Conservation (phyloP, 2,329 filamentous ascomycete species). For the Alternaria brassicae region DNA sequence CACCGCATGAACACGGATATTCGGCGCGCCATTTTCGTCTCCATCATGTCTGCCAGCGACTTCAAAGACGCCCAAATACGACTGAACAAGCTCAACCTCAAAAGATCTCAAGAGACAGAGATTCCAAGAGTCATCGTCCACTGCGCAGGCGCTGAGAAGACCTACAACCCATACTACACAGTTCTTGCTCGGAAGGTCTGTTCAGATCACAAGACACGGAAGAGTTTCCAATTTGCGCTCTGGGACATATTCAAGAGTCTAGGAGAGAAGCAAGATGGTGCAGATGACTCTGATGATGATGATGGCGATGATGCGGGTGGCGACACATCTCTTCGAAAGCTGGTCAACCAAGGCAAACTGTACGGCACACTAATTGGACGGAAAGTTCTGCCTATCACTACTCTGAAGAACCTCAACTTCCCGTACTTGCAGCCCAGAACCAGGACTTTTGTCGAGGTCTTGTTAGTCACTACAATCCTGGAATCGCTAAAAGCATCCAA, state of each 20-base stretch:
- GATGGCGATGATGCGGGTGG: conserved; percentile 61
- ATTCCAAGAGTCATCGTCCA: conserved; percentile 87
- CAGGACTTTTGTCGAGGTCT: conserved; percentile 77
- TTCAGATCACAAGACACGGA: conserved; percentile 74
- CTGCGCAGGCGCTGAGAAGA: conserved; percentile 80
- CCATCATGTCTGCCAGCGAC: conserved; percentile 84
- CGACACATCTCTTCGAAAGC: conserved; percentile 61
- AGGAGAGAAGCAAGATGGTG: conserved; percentile 75
- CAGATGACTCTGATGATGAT: conserved; percentile 64
- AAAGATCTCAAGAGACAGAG: conserved; percentile 84
- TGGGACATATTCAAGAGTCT: conserved; percentile 86
- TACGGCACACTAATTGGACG: conserved; percentile 69
- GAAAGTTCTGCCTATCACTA: conserved; percentile 63
- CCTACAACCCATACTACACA: conserved; percentile 93
- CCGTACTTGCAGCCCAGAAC: conserved; percentile 78
- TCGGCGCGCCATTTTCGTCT: conserved; percentile 89
- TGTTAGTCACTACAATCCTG: conserved; percentile 78
- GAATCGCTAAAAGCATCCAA: conserved; percentile 63
- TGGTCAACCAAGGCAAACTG: conserved; percentile 73
- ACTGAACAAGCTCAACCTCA: conserved; percentile 81
- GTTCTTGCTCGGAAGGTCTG: conserved; percentile 82
- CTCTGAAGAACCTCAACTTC: conserved; percentile 76
- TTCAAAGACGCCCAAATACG: conserved; percentile 83
- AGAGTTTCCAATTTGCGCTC: conserved; percentile 85
- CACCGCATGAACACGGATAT: conserved; percentile 88